Evolutionary conservation across 441 rosid genomes (phyloP).

Genomic region (Flueggea neowawraea): DNA sequence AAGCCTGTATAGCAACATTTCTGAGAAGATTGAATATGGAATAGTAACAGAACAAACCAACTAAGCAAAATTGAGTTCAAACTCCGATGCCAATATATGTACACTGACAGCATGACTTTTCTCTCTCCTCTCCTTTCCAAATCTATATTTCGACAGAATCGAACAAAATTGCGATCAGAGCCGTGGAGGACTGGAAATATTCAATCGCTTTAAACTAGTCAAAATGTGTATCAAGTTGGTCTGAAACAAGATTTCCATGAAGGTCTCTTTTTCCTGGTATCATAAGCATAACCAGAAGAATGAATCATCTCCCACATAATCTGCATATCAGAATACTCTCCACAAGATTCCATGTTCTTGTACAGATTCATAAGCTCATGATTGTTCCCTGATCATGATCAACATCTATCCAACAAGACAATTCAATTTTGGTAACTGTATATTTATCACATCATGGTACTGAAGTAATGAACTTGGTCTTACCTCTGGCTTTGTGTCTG

Average conservation of each 20-base stretch:
- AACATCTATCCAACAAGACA: neutral
- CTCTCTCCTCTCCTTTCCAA: no score
- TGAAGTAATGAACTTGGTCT: conserved; percentile 1
- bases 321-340: conserved; percentile 50
- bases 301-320: conserved; percentile 70
- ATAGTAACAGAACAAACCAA: no score
- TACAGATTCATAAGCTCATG: conserved; percentile 36
- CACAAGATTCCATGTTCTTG: conserved; percentile 61
- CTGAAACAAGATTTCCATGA: conserved; percentile 40
- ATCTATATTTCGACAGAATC: no score
- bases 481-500: conserved; percentile 37
- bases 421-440: no score
- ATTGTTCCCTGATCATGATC: conserved; percentile 23
- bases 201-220: no score
- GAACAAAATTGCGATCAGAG: no score
- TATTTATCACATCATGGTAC: neutral
- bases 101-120: no score
- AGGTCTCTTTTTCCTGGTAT: conserved; percentile 8
- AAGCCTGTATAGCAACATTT: no score
- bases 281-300: conserved; percentile 27
- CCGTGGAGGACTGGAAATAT: no score
- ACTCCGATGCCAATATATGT: no score
- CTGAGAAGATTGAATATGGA: no score
- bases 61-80: no score
- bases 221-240: conserved; percentile 19